A percentile compares a stretch with the other conserved stretches of the same genome.
phyloP scores from a whole-genome alignment of 345 rosid genomes.

The Gossypioides kirkii region DNA sequence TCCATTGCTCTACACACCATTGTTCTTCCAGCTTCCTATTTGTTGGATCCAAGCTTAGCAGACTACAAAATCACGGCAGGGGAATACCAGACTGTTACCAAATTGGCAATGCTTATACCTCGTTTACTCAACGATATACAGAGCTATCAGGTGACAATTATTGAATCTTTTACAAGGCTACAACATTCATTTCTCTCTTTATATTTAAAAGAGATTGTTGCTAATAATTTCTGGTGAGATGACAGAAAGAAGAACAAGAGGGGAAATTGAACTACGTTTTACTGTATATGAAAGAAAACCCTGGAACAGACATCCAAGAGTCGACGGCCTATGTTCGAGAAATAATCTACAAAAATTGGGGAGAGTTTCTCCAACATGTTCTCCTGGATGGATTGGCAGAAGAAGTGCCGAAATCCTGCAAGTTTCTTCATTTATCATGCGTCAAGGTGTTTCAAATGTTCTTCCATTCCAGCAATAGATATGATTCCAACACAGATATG shows the following conservation, averaged over 20 bases:
- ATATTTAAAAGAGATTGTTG: neutral
- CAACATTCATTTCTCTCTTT: neutral
- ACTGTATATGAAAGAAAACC: conserved; percentile 31
- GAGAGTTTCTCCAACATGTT: conserved; percentile 32
- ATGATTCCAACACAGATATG: conserved; percentile 28
- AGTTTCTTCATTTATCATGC: conserved; percentile 30
- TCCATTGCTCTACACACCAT: conserved; percentile 45
- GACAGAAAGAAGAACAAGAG: conserved; percentile 34
- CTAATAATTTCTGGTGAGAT: neutral
- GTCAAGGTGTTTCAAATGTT: conserved; percentile 40
- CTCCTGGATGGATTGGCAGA: conserved; percentile 17
- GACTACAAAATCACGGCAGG: conserved; percentile 20
- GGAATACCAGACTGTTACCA: conserved; percentile 34
- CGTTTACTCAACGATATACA: conserved; percentile 57
- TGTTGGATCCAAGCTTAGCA: conserved; percentile 24
- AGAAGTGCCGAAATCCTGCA: conserved; percentile 26
- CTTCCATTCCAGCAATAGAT: conserved; percentile 35
- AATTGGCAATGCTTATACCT: conserved; percentile 43
- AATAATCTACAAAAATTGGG: conserved; percentile 17
- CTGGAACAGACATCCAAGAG: conserved; percentile 25
- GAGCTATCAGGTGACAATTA: conserved; percentile 39
- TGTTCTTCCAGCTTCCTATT: conserved; percentile 39
- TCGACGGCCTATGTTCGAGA: conserved; percentile 20
- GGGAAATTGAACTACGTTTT: conserved; percentile 35
- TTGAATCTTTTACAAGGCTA: neutral